Conservation (phyloP, 306 rosid species). For the Echinosophora koreensis region DNA sequence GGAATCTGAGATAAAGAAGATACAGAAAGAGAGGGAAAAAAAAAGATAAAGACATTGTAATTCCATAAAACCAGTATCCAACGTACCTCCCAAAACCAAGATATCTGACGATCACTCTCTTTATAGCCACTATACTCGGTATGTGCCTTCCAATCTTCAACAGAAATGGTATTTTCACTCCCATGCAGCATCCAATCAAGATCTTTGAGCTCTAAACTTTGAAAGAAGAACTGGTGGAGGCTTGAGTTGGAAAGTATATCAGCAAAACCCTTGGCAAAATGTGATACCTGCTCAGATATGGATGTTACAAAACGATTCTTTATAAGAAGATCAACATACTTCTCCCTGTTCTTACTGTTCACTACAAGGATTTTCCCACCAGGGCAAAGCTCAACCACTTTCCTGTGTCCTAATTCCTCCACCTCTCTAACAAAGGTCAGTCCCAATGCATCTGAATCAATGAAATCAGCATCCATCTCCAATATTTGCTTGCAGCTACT, state of each 20-base stretch:
- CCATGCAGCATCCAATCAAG: constrained; percentile 91
- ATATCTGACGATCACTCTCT: constrained; percentile 77
- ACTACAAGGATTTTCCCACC: constrained; percentile 74
- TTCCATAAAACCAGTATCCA: constrained; percentile 43
- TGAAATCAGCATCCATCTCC: constrained; percentile 74
- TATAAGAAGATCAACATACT: constrained; percentile 78
- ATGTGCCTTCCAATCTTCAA: constrained; percentile 92
- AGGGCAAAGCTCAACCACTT: constrained; percentile 75
- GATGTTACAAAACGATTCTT: constrained; percentile 74
- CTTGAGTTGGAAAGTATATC: constrained; percentile 65
- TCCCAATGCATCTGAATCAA: constrained; percentile 91
- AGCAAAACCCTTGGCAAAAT: constrained; percentile 77
- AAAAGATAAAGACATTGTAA: background rate
- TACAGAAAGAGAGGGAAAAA: background rate
- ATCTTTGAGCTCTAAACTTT: constrained; percentile 77
- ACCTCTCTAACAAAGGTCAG: constrained; percentile 85
- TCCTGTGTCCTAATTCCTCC: constrained; percentile 77
- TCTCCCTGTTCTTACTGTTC: constrained; percentile 74
- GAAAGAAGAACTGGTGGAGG: constrained; percentile 61
- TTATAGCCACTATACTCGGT: constrained; percentile 80
- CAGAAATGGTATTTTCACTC: constrained; percentile 65
- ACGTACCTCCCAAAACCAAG: constrained; percentile 95
- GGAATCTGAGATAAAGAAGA: background rate
- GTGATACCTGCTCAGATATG: constrained; percentile 74
- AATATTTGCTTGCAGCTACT: constrained; percentile 83